phyloP scores from a whole-genome alignment of 2,329 filamentous ascomycete species.

The Paracoccidioides lutzii region DNA sequence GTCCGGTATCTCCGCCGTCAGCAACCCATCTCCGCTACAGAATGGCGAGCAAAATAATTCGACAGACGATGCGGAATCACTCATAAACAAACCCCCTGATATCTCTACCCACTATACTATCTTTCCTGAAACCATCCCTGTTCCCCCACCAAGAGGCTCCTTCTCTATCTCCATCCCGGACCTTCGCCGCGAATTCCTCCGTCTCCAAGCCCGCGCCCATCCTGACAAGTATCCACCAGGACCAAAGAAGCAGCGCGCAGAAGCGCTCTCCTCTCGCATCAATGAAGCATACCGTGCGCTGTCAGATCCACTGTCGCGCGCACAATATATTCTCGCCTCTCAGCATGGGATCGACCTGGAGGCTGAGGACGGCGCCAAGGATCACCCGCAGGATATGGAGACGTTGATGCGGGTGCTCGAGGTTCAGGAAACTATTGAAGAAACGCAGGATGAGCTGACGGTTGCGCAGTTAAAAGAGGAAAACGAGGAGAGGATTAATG shows the following conservation, averaged over 20 bases:
- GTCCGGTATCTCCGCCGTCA: constrained; percentile 3
- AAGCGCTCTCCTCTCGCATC: constrained; percentile 67
- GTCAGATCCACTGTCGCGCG: constrained; percentile 60
- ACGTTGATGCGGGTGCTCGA: constrained; percentile 81
- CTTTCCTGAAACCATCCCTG: constrained; percentile 67
- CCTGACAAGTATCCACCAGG: constrained; percentile 37
- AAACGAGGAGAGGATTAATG: constrained; percentile 56
- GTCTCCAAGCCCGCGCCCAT: constrained; percentile 51
- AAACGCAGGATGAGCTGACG: constrained; percentile 45
- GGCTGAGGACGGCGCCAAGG: constrained; percentile 59
- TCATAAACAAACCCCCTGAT: constrained; percentile 18
- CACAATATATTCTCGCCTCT: constrained; percentile 70
- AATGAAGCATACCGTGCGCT: constrained; percentile 90
- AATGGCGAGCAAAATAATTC: not conserved
- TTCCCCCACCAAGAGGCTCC: constrained; percentile 60
- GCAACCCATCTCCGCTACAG: not conserved
- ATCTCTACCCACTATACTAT: constrained; percentile 64
- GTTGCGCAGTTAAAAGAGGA: constrained; percentile 53
- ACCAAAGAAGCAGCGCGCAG: constrained; percentile 47
- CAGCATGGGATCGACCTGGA: constrained; percentile 57
- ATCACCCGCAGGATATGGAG: constrained; percentile 54
- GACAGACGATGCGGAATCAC: not conserved
- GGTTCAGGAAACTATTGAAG: constrained; percentile 61
- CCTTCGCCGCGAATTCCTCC: constrained; percentile 74
- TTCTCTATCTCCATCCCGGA: constrained; percentile 60